Evolutionary conservation across 768 basidiomycete genomes (phyloP).

Genomic region (Dioszegia aurantiaca): DNA sequence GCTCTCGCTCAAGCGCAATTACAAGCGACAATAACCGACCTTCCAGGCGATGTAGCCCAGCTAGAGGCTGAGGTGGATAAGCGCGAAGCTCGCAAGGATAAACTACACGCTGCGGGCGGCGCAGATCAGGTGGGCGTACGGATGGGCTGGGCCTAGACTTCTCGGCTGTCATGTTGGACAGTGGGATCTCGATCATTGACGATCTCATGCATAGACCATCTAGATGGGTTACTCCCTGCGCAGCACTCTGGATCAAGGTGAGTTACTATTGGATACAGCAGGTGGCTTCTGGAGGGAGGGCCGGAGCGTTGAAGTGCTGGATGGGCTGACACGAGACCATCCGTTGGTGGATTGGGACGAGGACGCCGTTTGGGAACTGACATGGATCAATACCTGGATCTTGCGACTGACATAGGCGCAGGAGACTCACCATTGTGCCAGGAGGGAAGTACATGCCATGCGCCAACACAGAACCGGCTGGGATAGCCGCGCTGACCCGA

Average conservation of each 20-base stretch:
- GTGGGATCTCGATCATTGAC: neutral
- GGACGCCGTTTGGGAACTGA: constrained; percentile 27
- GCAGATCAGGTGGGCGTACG: constrained; percentile 6
- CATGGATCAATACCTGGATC: no score
- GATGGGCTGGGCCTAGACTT: constrained; percentile 21
- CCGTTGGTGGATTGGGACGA: constrained; percentile 44
- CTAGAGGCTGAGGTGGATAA: constrained; percentile 21
- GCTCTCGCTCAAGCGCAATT: constrained; percentile 11
- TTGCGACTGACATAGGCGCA: no score
- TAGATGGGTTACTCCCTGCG: no score
- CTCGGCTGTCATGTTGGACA: no score
- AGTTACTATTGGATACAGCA: constrained; percentile 31
- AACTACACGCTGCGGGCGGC: constrained; percentile 11
- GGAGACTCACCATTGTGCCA: constrained; percentile 42
- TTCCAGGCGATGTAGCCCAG: neutral
- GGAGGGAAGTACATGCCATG: constrained; percentile 41
- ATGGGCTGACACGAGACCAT: constrained; percentile 47
- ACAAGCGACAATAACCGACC: neutral
- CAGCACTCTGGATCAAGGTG: no score
- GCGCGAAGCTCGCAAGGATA: constrained; percentile 22
- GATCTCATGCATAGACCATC: constrained; percentile 3
- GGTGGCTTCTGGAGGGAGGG: constrained; percentile 21
- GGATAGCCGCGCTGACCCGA: constrained; percentile 9
- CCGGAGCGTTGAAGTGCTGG: constrained; percentile 13
- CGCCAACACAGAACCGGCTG: neutral